Conservation (phyloP, 768 basidiomycete species). For the Mrakia hoshinonis region DNA sequence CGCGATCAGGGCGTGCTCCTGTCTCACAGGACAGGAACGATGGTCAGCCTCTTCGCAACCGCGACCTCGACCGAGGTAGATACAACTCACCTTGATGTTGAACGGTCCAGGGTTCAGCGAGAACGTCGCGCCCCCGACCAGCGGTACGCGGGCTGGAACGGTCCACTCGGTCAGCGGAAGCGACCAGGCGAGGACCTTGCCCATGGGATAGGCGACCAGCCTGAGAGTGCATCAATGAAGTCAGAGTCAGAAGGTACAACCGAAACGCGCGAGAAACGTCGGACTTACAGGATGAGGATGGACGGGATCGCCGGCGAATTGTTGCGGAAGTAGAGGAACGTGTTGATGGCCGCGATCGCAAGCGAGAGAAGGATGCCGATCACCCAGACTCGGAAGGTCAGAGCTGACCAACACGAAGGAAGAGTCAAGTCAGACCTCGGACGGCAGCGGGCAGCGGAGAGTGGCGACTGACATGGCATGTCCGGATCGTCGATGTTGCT, state of each 20-base stretch:
- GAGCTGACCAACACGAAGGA: too few relatives aligned
- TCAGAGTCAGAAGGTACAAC: background rate
- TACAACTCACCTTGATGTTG: constrained; percentile 61
- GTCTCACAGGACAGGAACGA: too few relatives aligned
- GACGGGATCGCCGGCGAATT: constrained; percentile 60
- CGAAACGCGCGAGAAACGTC: too few relatives aligned
- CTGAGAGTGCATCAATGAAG: constrained; percentile 32
- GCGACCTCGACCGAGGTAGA: too few relatives aligned
- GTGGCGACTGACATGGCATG: too few relatives aligned
- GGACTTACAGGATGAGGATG: constrained; percentile 21
- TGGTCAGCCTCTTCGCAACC: too few relatives aligned
- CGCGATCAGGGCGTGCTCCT: constrained; percentile 77
- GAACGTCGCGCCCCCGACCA: constrained; percentile 53
- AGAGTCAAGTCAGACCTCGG: too few relatives aligned
- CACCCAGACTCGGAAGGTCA: constrained; percentile 89
- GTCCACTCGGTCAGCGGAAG: constrained; percentile 65
- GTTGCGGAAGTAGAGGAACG: constrained; percentile 89
- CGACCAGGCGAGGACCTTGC: constrained; percentile 72
- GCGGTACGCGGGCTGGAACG: constrained; percentile 47
- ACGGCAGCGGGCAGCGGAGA: too few relatives aligned
- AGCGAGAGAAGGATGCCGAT: constrained; percentile 67
- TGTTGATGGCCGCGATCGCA: constrained; percentile 64
- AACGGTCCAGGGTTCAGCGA: constrained; percentile 91
- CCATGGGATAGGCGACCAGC: constrained; percentile 78
- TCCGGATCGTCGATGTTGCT: too few relatives aligned